A percentile compares a stretch with the other conserved stretches of the same genome.
Conservation (phyloP, 2,329 filamentous ascomycete species). For the Aspergillus pseudoviridinutans region DNA sequence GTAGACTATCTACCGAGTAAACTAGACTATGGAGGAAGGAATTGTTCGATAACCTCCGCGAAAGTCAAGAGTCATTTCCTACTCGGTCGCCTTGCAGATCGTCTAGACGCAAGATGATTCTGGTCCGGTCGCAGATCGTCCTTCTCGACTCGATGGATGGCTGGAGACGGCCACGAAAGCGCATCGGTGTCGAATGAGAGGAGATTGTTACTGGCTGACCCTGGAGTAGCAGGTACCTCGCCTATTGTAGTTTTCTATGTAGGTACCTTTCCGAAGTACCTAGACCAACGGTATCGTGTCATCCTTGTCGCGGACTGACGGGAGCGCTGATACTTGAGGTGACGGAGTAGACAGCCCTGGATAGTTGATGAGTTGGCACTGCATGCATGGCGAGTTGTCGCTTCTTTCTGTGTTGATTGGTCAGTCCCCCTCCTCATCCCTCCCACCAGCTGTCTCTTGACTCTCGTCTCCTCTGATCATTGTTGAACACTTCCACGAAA, state of each 20-base stretch:
- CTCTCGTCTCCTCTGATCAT: neutral
- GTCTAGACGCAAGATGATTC: neutral
- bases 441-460: constrained; percentile 15
- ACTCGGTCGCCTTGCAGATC: neutral
- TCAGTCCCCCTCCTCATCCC: constrained; percentile 19
- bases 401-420: constrained; percentile 21
- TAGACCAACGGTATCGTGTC: neutral
- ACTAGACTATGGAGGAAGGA: neutral
- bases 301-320: neutral
- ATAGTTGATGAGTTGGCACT: constrained; percentile 23
- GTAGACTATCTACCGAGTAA: too few species aligned
- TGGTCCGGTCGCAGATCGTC: neutral
- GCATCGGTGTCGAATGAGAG: neutral
- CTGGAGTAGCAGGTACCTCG: neutral
- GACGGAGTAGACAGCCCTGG: too few species aligned
- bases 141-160: neutral
- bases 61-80: neutral
- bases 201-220: neutral
- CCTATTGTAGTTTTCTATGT: too few species aligned
- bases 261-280: neutral
- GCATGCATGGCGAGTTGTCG: constrained; percentile 31
- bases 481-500: neutral
- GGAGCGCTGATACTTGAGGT: constrained; percentile 1
- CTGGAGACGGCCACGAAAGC: neutral
- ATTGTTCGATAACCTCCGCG: neutral